Evolutionary conservation across 2,329 filamentous ascomycete species (phyloP), one percentile per base, ranked within the genome.

Genomic region (Helotiales sp.): DNA sequence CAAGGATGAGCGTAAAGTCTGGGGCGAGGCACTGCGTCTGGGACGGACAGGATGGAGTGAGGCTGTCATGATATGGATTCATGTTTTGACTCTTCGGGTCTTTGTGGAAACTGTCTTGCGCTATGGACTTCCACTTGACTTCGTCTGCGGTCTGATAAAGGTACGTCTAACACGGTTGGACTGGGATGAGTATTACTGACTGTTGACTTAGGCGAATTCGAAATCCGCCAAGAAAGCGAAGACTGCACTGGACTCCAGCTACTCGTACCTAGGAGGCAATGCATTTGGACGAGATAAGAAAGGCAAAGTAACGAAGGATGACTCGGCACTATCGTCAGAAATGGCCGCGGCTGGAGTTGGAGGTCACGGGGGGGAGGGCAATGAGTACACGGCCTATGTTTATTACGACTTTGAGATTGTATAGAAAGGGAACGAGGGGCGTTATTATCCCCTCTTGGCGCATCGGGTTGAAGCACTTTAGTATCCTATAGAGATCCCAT

Each of bases 101-200:
- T 99, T 98, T 80, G 96, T 99, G 22, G 96, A 99, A 85, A 97
- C 94, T 5, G 96, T 99, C n/a, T 83, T 99, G 77, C 89, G 96
- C 72, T 99, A 99, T 77, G 96, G 96, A 30, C 80, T 99, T 74
- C 96, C 96, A 57, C 82, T 97, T 71, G 92, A 96, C 74, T 99
- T 95, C 79, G 90, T 97, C 58, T 92, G 91, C 73, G 93, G 90
- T 17, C 82, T 97, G 72, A 83, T 98, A 69, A 90, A 93, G 89
- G 94, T 97, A 86, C 73, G 87, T 28, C 7, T 20, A 6, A 62
- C 34, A 47, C 34, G 11, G 24, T 50, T 30, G 24, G 11, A 13
- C 45, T 24, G 6, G 20, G 3, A 10, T n/a, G n/a, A 17, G n/a
- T 10, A 6, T 32, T 24, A 26, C 64, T 69, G 49, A 70, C 77